Conservation (phyloP, 257 asterid species). For the Solanum paucissectum region DNA sequence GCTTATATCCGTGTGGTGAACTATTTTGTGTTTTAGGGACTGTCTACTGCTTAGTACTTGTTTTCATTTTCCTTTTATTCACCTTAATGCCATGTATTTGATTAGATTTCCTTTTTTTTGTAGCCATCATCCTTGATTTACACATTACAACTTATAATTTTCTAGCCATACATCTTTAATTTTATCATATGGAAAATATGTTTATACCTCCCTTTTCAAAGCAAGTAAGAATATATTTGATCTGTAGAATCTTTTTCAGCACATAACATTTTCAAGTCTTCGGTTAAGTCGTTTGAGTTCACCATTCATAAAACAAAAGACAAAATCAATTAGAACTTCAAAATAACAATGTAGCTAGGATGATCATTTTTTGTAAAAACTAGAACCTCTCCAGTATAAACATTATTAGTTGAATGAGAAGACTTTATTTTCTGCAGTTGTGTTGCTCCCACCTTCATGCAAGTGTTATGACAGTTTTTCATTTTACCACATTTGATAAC, state of each 20-base stretch:
- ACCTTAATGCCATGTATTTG: background rate
- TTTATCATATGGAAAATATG: background rate
- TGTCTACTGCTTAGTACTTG: background rate
- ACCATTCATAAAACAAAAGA: background rate
- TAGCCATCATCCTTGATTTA: background rate
- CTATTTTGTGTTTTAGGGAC: background rate
- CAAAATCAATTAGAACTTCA: background rate
- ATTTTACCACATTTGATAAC: background rate
- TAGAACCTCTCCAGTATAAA: background rate
- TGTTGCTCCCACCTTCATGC: background rate
- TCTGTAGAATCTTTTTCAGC: background rate
- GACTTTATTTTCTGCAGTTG: background rate
- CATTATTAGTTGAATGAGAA: background rate
- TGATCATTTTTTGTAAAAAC: background rate
- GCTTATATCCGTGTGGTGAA: background rate
- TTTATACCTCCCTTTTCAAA: background rate
- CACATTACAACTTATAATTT: background rate
- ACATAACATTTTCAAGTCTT: background rate
- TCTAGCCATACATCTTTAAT: background rate
- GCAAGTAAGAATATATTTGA: background rate
- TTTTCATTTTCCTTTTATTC: background rate
- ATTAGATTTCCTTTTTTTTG: background rate
- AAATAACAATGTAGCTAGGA: background rate
- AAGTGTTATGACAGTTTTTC: background rate
- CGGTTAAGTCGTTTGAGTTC: background rate